Evolutionary conservation across 139 green algal genomes (phyloP).

Genomic region (Limnomonas spitsbergensis): DNA sequence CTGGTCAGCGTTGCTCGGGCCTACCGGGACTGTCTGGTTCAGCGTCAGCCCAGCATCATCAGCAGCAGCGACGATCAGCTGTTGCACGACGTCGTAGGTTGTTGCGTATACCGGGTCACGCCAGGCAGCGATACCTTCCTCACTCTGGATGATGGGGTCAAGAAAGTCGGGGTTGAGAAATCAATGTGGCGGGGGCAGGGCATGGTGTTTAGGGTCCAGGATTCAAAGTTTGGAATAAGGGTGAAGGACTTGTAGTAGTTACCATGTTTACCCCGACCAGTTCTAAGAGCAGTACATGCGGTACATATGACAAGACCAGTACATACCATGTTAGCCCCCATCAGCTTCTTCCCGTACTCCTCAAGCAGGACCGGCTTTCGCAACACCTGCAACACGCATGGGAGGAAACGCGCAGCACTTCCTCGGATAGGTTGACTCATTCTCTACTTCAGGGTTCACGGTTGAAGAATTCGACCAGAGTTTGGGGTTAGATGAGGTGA

Average conservation of each 20-base stretch:
- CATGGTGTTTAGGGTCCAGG: no score
- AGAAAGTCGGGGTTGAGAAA: not conserved
- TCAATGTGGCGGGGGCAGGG: no score
- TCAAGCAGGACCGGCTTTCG: slow-evolving; percentile 11
- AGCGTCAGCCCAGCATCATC: not conserved
- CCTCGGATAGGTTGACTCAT: not conserved
- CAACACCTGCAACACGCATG: not conserved
- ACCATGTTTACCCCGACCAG: no score
- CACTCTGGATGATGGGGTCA: not conserved
- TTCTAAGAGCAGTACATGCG: not conserved
- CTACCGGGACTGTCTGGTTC: not conserved
- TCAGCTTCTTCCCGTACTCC: slow-evolving; percentile 9
- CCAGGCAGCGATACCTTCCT: not conserved
- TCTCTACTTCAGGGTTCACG: not conserved
- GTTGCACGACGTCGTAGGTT: slow-evolving; percentile 1
- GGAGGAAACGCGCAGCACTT: not conserved
- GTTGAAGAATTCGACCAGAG: not conserved
- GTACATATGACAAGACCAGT: no score
- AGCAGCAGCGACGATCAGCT: not conserved
- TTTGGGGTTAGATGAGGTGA: not conserved
- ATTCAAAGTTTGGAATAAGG: no score
- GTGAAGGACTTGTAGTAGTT: no score
- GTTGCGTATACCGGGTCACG: not conserved
- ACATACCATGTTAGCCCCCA: not conserved
- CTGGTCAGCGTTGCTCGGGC: not conserved